phyloP scores from a whole-genome alignment of 331 rosid genomes.

The Stylosanthes scabra region DNA sequence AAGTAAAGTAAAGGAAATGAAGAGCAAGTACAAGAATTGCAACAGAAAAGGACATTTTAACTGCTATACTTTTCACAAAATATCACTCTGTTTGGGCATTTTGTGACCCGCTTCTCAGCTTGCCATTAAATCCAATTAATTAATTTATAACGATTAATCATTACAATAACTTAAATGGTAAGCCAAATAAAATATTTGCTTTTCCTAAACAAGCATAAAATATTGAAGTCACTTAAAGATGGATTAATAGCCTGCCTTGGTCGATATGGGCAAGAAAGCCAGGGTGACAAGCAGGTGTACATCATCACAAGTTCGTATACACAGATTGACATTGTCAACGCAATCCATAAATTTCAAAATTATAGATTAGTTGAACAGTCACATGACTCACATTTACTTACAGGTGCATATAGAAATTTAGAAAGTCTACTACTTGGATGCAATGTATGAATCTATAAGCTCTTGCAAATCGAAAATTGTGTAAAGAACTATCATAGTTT shows the following conservation, averaged over 20 bases:
- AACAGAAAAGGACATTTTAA: slow-evolving; percentile 34
- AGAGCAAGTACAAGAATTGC: neutral
- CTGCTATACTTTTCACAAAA: slow-evolving; percentile 42
- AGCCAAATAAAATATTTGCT: neutral
- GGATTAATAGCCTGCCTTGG: neutral
- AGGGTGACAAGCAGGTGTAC: neutral
- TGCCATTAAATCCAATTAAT: neutral
- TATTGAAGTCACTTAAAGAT: neutral
- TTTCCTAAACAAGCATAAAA: neutral
- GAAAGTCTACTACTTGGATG: neutral
- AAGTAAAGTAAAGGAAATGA: neutral
- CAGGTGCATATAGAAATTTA: neutral
- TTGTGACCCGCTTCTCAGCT: slow-evolving; percentile 2
- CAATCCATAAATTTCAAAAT: slow-evolving; percentile 15
- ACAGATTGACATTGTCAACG: neutral
- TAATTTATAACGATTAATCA: neutral
- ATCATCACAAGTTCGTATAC: neutral
- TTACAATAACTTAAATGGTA: neutral
- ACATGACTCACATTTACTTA: neutral
- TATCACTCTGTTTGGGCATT: slow-evolving; percentile 21
- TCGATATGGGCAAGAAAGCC: neutral
- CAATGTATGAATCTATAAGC: neutral
- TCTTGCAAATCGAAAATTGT: neutral
- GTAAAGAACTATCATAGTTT: neutral
- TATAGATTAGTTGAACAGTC: neutral